A percentile compares a stretch with the other conserved stretches of the same genome.
Evolutionary conservation across 2,329 filamentous ascomycete genomes (phyloP).

Genomic region (Dryadomyces quercivorus): DNA sequence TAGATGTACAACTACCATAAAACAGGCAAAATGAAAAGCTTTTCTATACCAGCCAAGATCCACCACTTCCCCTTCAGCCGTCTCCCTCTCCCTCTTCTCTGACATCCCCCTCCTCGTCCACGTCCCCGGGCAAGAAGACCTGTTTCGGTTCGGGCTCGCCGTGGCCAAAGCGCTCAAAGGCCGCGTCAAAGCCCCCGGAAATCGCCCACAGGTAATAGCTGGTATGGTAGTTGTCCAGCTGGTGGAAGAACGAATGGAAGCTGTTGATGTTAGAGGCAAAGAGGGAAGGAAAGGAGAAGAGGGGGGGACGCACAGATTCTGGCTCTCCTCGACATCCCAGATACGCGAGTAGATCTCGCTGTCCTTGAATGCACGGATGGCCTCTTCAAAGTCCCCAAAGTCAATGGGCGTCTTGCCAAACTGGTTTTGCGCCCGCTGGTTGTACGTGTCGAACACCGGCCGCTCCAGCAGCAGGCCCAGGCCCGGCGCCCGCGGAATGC

Average conservation of each 20-base stretch:
- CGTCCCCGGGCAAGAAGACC: constrained; percentile 30
- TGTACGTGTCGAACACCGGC: constrained; percentile 86
- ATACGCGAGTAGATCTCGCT: constrained; percentile 85
- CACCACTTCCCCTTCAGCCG: constrained; percentile 4
- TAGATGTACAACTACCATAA: too few relatives aligned
- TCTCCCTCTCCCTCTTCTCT: constrained; percentile 13
- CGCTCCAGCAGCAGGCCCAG: constrained; percentile 79
- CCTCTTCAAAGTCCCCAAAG: constrained; percentile 64
- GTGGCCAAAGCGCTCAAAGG: constrained; percentile 33
- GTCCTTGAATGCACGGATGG: constrained; percentile 84
- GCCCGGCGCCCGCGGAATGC: constrained; percentile 88
- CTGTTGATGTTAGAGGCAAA: constrained; percentile 23
- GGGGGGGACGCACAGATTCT: constrained; percentile 58
- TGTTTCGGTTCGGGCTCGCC: constrained; percentile 27
- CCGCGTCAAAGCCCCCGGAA: constrained; percentile 52
- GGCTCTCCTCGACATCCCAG: constrained; percentile 77
- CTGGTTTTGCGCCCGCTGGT: constrained; percentile 53
- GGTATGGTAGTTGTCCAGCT: constrained; percentile 62
- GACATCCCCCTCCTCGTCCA: constrained; percentile 37
- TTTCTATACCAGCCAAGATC: background rate
- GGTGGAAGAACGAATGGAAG: constrained; percentile 68
- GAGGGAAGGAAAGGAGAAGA: background rate
- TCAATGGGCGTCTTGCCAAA: constrained; percentile 58
- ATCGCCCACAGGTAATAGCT: constrained; percentile 67
- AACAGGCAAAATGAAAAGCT: background rate